Conservation (phyloP, 768 basidiomycete genomes). For the Suillus variegatus region DNA sequence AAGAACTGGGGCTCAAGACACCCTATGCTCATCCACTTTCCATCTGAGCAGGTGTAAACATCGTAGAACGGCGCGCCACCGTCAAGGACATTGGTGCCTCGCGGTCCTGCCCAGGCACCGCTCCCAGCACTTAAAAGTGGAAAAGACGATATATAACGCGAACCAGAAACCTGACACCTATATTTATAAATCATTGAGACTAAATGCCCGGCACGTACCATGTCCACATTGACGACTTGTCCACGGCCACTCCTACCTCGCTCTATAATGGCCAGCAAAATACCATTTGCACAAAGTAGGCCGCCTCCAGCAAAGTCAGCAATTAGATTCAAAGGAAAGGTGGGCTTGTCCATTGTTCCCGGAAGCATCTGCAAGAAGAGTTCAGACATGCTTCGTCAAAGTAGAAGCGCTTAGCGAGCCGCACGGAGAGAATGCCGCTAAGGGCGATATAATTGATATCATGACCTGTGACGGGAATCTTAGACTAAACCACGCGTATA, state of each 20-base stretch:
- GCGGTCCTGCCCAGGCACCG: slow-evolving; percentile 39
- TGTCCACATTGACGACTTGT: slow-evolving; percentile 74
- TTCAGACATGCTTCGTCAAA: background rate
- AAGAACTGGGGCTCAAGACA: slow-evolving; percentile 79
- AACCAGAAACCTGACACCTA: slow-evolving; percentile 66
- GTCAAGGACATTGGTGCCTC: slow-evolving; percentile 66
- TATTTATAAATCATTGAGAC: background rate
- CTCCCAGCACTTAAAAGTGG: slow-evolving; percentile 52
- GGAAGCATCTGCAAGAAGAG: slow-evolving; percentile 58
- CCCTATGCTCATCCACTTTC: slow-evolving; percentile 74
- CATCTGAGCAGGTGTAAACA: slow-evolving; percentile 72
- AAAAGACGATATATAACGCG: slow-evolving; percentile 75
- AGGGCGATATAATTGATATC: slow-evolving; percentile 85
- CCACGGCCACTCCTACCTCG: slow-evolving; percentile 65
- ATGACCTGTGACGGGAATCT: slow-evolving; percentile 52
- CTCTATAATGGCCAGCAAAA: slow-evolving; percentile 74
- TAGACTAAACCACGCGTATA: slow-evolving; percentile 1
- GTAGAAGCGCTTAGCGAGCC: slow-evolving; percentile 18
- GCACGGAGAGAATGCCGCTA: slow-evolving; percentile 71
- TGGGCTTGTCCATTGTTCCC: slow-evolving; percentile 60
- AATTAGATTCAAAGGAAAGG: slow-evolving; percentile 73
- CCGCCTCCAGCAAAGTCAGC: slow-evolving; percentile 87
- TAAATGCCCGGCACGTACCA: slow-evolving; percentile 48
- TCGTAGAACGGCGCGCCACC: slow-evolving; percentile 81
- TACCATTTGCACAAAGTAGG: slow-evolving; percentile 66